These are phyloP conservation scores for Apiospora arundinis DNA, from an alignment of 2,329 filamentous ascomycete genomes.

Conservation along the genomic window DNA sequence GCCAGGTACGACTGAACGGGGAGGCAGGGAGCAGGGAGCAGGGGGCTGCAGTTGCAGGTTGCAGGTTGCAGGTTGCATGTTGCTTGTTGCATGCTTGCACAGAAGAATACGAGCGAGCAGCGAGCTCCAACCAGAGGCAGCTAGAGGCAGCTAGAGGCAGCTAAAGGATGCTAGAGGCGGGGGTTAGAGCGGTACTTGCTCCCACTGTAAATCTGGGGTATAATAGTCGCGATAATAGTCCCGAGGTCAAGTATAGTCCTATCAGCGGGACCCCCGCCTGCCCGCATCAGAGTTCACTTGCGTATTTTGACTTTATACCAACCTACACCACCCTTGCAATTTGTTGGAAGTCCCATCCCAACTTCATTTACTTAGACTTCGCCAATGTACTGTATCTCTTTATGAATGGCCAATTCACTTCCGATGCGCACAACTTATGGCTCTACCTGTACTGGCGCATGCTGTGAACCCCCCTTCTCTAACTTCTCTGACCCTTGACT, in stretches of 20 bases:
- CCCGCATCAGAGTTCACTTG: constrained; percentile 2
- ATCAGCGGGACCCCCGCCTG: background rate
- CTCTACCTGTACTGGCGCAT: too few species aligned
- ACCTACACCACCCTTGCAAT: too few species aligned
- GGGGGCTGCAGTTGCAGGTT: too few species aligned
- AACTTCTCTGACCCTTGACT: background rate
- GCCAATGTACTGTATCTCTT: background rate
- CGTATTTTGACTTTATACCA: background rate
- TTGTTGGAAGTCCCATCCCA: background rate
- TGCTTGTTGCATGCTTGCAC: background rate
- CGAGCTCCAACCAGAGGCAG: background rate
- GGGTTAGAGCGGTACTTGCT: background rate
- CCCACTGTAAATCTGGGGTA: background rate
- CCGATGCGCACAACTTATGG: too few species aligned
- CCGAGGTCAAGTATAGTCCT: background rate
- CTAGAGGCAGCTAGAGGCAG: background rate
- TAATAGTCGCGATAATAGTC: too few species aligned
- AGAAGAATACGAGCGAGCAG: too few species aligned
- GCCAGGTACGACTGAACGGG: background rate
- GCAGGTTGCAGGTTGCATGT: too few species aligned
- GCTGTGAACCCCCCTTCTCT: too few species aligned
- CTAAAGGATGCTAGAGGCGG: background rate
- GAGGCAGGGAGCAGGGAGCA: background rate
- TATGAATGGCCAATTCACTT: too few species aligned
- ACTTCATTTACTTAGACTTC: background rate